A percentile compares a stretch with the other conserved stretches of the same genome.
Conservation (phyloP, 2,329 filamentous ascomycete species). For the Blumeriella jaapii region DNA sequence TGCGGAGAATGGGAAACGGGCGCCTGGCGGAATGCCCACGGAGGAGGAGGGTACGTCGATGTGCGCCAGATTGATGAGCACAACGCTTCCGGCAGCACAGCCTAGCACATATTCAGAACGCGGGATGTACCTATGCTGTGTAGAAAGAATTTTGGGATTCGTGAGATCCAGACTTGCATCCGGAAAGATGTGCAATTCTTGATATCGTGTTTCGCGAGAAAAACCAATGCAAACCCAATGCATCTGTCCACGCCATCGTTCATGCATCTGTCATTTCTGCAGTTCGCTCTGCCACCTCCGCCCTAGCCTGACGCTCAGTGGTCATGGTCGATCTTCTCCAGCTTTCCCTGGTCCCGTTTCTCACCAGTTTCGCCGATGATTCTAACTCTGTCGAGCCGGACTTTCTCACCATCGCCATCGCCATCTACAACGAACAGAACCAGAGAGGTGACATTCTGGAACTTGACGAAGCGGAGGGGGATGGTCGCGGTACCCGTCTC, state of each 20-base stretch:
- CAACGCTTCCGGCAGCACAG: not conserved
- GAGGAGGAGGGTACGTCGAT: not conserved
- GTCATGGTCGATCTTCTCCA: constrained; percentile 89
- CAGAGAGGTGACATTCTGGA: constrained; percentile 82
- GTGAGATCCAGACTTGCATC: constrained; percentile 6
- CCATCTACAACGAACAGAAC: constrained; percentile 84
- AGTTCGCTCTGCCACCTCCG: not conserved
- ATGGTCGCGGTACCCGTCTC: constrained; percentile 61
- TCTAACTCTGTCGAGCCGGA: constrained; percentile 66
- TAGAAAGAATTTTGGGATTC: not conserved
- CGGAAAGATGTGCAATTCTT: constrained; percentile 6
- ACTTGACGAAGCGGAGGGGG: constrained; percentile 83
- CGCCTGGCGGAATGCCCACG: not conserved
- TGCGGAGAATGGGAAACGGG: not conserved
- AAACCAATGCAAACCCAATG: too few species aligned
- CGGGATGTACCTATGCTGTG: too few species aligned
- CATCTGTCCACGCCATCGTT: constrained; percentile 17
- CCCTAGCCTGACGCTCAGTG: constrained; percentile 23
- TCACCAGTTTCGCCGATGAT: constrained; percentile 83
- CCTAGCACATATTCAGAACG: too few species aligned
- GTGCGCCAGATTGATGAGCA: not conserved
- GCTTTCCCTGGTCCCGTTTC: constrained; percentile 85
- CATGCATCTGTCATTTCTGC: constrained; percentile 10
- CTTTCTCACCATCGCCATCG: constrained; percentile 71
- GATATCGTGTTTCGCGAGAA: constrained; percentile 1